Conservation (phyloP, 2,329 filamentous ascomycete genomes). For the Pseudogymnoascus sp. region DNA sequence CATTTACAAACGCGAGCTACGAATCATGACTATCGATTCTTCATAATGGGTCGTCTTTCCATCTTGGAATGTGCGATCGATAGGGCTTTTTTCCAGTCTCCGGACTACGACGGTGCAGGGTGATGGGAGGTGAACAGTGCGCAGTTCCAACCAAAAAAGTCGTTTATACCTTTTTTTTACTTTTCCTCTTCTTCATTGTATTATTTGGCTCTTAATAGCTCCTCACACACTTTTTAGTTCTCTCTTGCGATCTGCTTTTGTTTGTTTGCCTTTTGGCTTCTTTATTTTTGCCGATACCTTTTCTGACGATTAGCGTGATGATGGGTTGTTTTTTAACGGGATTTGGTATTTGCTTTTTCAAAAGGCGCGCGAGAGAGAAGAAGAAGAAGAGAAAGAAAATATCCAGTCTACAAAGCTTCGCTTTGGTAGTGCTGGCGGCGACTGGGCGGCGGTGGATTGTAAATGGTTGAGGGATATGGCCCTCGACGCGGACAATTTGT, state of each 20-base stretch:
- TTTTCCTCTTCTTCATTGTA: constrained; percentile 25
- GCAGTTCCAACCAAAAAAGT: constrained; percentile 22
- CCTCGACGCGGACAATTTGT: not conserved
- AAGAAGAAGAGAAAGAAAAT: not conserved
- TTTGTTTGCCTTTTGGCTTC: constrained; percentile 23
- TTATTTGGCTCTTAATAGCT: constrained; percentile 15
- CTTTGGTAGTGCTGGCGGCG: not conserved
- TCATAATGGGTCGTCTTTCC: constrained; percentile 19
- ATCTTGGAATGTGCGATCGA: constrained; percentile 18
- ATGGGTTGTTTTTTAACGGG: constrained; percentile 15
- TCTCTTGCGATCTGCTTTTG: constrained; percentile 8
- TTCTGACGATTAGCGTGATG: constrained; percentile 30
- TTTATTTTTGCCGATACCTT: constrained; percentile 14
- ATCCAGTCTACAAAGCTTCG: not conserved
- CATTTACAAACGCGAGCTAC: constrained; percentile 16
- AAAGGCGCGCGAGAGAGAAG: not conserved
- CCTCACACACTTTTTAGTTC: not conserved
- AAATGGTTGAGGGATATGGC: not conserved
- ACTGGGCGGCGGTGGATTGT: not conserved
- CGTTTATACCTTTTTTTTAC: constrained; percentile 16
- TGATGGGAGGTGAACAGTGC: constrained; percentile 20
- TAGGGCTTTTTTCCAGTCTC: constrained; percentile 22
- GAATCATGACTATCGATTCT: constrained; percentile 22
- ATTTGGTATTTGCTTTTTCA: not conserved
- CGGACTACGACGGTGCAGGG: constrained; percentile 23